Conservation (phyloP, 2,329 filamentous ascomycete species). For the Scedosporium apiospermum region DNA sequence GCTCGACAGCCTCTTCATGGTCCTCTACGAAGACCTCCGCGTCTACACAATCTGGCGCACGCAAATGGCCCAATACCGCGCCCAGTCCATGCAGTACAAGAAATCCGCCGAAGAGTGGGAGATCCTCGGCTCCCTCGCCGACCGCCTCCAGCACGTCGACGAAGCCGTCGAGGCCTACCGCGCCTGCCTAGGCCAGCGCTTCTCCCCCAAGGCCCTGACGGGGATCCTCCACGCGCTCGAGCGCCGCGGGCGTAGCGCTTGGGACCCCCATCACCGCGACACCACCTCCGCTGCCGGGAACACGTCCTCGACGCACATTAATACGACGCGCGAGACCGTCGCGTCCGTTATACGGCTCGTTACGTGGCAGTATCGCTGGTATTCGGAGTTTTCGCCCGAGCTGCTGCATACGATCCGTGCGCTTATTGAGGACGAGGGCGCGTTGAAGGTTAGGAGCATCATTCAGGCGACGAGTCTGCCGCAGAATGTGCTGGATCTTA, state of each 20-base stretch:
- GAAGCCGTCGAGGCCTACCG: constrained; percentile 92
- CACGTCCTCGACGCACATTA: background rate
- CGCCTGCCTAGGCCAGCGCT: constrained; percentile 75
- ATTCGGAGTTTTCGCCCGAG: constrained; percentile 95
- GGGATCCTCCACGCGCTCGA: constrained; percentile 77
- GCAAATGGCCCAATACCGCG: constrained; percentile 90
- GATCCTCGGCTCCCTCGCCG: constrained; percentile 85
- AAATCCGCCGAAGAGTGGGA: constrained; percentile 98
- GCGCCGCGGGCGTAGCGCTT: constrained; percentile 50
- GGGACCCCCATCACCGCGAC: background rate
- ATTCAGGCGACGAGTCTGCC: constrained; percentile 92
- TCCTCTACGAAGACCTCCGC: constrained; percentile 91
- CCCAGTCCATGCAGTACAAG: constrained; percentile 90
- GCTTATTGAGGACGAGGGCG: constrained; percentile 93
- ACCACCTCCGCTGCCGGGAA: background rate
- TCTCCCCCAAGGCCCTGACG: constrained; percentile 84
- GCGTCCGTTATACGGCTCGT: constrained; percentile 83
- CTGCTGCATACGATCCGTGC: constrained; percentile 81
- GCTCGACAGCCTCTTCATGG: constrained; percentile 99
- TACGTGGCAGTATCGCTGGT: constrained; percentile 99
- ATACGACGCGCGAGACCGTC: constrained; percentile 62
- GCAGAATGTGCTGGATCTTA: constrained; percentile 86
- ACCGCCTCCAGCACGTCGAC: constrained; percentile 82
- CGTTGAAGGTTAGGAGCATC: constrained; percentile 93
- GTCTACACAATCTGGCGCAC: constrained; percentile 99